Conservation (phyloP, 2,329 filamentous ascomycete species). For the Magnaporthiopsis rhizophila region DNA sequence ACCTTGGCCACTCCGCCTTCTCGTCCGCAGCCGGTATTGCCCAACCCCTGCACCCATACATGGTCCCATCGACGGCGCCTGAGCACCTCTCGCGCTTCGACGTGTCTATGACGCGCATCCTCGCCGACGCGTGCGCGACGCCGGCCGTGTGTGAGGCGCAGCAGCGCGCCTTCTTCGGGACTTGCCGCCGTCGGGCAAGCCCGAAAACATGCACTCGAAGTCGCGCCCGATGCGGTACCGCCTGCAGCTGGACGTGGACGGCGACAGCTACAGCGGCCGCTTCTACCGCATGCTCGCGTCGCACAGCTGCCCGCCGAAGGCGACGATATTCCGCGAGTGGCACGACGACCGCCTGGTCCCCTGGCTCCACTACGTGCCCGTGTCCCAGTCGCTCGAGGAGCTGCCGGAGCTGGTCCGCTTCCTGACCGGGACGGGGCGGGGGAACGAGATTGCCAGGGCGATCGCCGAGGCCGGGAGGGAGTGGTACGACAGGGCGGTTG, state of each 20-base stretch:
- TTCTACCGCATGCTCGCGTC: constrained; percentile 43
- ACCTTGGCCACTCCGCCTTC: constrained; percentile 26
- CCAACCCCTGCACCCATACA: constrained; percentile 33
- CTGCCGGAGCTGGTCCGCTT: constrained; percentile 42
- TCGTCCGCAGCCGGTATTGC: constrained; percentile 27
- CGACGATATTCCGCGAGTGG: constrained; percentile 47
- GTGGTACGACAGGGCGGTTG: constrained; percentile 45
- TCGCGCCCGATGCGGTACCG: constrained; percentile 26
- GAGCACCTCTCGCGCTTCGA: constrained; percentile 9
- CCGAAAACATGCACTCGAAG: constrained; percentile 14
- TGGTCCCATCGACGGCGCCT: constrained; percentile 6
- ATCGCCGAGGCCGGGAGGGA: constrained; percentile 45
- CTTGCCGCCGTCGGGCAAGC: constrained; percentile 7
- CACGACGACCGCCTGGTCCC: constrained; percentile 47
- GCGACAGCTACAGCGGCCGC: constrained; percentile 46
- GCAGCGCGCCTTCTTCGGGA: constrained; percentile 13
- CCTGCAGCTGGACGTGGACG: constrained; percentile 45
- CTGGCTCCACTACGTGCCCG: constrained; percentile 50
- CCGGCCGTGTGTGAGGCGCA: constrained; percentile 14
- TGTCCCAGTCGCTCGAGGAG: constrained; percentile 41
- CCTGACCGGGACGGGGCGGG: constrained; percentile 34
- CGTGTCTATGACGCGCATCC: constrained; percentile 23
- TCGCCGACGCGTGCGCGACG: constrained; percentile 30
- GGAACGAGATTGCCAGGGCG: constrained; percentile 35
- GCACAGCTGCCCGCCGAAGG: constrained; percentile 39